phyloP scores from a whole-genome alignment of 1,284 basidiomycete genomes.

The Irpex sp. region DNA sequence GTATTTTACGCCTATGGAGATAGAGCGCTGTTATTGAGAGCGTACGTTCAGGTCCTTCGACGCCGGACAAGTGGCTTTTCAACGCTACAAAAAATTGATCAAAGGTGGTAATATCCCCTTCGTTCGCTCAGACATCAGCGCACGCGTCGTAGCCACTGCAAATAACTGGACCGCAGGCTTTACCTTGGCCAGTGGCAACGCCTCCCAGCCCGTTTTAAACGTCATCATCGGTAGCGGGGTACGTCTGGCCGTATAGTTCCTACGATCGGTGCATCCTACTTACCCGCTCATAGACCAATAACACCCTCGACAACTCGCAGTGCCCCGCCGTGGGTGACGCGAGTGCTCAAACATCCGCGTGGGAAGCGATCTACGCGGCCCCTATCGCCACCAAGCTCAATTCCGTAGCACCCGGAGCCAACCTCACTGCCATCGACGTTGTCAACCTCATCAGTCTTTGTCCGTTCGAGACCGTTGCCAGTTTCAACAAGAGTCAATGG shows the following conservation, averaged over 20 bases:
- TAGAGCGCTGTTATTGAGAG: not conserved
- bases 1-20: not conserved
- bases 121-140: constrained; percentile 56
- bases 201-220: constrained; percentile 36
- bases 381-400: constrained; percentile 65
- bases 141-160: constrained; percentile 66
- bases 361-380: constrained; percentile 54
- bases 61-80: constrained; percentile 44
- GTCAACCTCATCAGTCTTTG: constrained; percentile 70
- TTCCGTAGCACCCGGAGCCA: constrained; percentile 54
- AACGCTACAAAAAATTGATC: constrained; percentile 50
- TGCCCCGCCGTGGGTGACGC: constrained; percentile 58
- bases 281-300: constrained; percentile 50
- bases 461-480: constrained; percentile 68
- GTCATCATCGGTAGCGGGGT: constrained; percentile 38
- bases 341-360: constrained; percentile 41
- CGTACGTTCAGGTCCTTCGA: constrained; percentile 42
- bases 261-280: constrained; percentile 15
- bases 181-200: constrained; percentile 26
- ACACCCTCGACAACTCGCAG: constrained; percentile 69
- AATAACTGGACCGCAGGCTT: constrained; percentile 71
- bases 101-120: constrained; percentile 50
- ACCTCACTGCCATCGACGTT: constrained; percentile 54
- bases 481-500: constrained; percentile 56
- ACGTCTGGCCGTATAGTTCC: not conserved